phyloP scores from a whole-genome alignment of 139 green algal genomes.

The Tetraselmis striata region DNA sequence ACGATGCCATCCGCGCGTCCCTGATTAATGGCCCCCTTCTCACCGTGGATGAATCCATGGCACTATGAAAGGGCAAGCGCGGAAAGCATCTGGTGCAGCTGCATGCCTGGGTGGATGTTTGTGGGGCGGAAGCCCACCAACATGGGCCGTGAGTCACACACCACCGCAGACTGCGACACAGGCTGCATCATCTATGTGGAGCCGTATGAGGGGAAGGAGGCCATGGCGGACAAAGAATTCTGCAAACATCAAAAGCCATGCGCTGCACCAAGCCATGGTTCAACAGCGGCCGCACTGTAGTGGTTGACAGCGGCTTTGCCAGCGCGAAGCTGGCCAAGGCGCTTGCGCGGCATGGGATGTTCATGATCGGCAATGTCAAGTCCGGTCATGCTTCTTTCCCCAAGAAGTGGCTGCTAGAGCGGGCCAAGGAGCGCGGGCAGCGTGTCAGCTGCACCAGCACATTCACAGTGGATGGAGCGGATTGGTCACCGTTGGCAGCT shows the following conservation, averaged over 20 bases:
- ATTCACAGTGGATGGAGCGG: background rate
- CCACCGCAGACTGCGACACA: background rate
- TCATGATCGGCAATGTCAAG: background rate
- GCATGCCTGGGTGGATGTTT: background rate
- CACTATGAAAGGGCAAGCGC: background rate
- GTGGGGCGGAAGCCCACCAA: background rate
- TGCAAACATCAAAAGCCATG: background rate
- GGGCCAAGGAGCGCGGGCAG: background rate
- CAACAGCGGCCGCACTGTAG: background rate
- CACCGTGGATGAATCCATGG: background rate
- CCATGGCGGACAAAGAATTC: background rate
- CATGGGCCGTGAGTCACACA: background rate
- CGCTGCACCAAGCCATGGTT: background rate
- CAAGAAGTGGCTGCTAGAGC: background rate
- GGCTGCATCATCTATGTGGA: background rate
- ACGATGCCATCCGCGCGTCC: background rate
- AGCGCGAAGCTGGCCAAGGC: background rate
- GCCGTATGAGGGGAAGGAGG: background rate
- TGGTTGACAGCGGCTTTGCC: background rate
- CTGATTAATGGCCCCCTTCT: background rate
- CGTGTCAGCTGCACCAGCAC: background rate
- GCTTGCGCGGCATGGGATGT: background rate
- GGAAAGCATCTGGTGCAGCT: background rate
- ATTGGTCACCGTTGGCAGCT: background rate
- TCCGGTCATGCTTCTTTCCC: background rate